Evolutionary conservation across 129 eudicot genomes (phyloP), one percentile per base, ranked within the genome.

Genomic region (Flaveria brownii): DNA sequence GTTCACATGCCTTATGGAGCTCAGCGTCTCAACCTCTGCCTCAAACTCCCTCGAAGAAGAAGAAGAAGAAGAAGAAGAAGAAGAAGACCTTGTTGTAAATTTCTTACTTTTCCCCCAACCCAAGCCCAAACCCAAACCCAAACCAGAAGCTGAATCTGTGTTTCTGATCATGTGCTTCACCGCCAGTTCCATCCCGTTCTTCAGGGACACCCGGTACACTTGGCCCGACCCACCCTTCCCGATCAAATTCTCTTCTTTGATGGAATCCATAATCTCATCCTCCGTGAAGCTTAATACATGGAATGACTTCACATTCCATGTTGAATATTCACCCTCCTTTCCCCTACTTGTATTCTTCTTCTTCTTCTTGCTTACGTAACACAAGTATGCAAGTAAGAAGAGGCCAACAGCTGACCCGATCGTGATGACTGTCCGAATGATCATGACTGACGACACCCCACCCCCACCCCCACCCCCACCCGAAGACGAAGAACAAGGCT

Each of bases 161-260:
- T 10, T 60, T 54, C 84, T 88, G 91, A 95, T 88, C 93, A 95
- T 86, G 74, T 95, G 97, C 63, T 95, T 95, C 26, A 95, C 99
- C 0, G 99, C 99, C 54, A 95, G 64, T 1, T 95, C 97, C n/a
- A 79, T 72, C 4, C 96, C 92, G 28, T 87, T 84, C 15, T 77
- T 83, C 2, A 89, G 82, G 0, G 59, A 49, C 15, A 88, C 94
- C 33, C 84, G 86, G 56, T 95, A 95, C 22, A 91, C 99, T 39
- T 80, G 85, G 10, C 99, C 99, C 0, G 92, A 89, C 30, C 99
- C 97, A 2, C 99, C 99, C 79, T 89, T 89, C 14, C 99, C 99
- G 1, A 95, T 87, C 57, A 89, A 22, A 79, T 95, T 91, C 26
- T 95, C 92, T 42, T 85, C 84, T 63, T 85, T 89, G 55, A 95